Evolutionary conservation across 1,284 basidiomycete genomes (phyloP), one percentile per base, ranked within the genome.

Genomic region (Ustilago sp.): DNA sequence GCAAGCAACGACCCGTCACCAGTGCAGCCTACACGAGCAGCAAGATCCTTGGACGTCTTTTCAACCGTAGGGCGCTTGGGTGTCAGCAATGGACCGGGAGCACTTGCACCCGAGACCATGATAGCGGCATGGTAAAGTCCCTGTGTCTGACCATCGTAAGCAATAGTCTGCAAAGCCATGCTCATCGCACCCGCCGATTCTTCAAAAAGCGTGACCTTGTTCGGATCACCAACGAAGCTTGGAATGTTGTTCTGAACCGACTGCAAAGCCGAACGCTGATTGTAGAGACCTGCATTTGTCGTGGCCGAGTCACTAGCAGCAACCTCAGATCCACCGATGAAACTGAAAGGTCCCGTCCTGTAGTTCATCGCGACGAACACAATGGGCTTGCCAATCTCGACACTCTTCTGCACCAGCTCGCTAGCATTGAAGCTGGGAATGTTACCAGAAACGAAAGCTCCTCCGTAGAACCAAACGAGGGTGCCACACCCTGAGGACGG

Each of bases 231-330:
- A 2, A 77, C 80, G 39, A 82, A 82, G n/a, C 51, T 45, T 28
- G 36, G 51, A 41, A 82, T 78, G 63, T 81, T 80, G 12, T 72
- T 47, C 15, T 69, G 61, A 3, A 79, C 43, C 80, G 80, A 82
- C 19, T 71, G 61, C 31, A 81, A 45, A 4, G 63, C 80, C 23
- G 65, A 54, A 3, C 80, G 36, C 60, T 82, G 80, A 66, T 82
- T 80, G 57, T 75, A 72, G 17, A 77, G 57, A 6, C 71, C 80
- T 7, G 70, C 69, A 54, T 82, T 82, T 34, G 48, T 31, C 1
- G 67, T 74, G 0, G 69, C 79, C 15, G 50, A 32, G 6, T 41
- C 60, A n/a, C 67, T 61, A n/a, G 65, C 47, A 15, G 60, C 59
- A 1, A 77, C 28, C 36, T 70, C 70, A 23, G 63, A 59, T 8